Evolutionary conservation across 306 rosid species (phyloP).

Genomic region (Coriaria nepalensis): DNA sequence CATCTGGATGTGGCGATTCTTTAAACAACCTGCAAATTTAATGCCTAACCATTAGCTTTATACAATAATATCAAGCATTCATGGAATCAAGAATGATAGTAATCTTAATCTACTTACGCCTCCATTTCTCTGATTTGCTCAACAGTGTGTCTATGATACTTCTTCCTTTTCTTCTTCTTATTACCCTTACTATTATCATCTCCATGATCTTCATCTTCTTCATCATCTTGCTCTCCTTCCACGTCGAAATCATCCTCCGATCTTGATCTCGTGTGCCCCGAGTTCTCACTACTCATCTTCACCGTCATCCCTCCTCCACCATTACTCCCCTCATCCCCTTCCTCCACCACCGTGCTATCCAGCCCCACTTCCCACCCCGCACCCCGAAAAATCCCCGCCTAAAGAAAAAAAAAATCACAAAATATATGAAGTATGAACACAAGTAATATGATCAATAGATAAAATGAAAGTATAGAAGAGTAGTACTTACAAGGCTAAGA

Average conservation of each 20-base stretch:
- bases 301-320: constrained; percentile 35
- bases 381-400: constrained; percentile 92
- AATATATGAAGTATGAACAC: no score
- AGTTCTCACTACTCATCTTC: constrained; percentile 85
- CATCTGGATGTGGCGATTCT: constrained; percentile 97
- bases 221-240: constrained; percentile 47
- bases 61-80: no score
- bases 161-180: constrained; percentile 74
- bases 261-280: constrained; percentile 66
- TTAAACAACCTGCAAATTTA: constrained; percentile 84
- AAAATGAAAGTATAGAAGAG: no score
- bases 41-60: no score
- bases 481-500: no score
- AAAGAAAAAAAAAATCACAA: not conserved
- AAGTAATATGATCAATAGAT: no score
- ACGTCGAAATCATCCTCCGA: constrained; percentile 77
- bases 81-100: no score
- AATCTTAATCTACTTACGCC: no score
- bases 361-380: constrained; percentile 23
- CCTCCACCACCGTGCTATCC: constrained; percentile 59
- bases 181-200: no score
- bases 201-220: constrained; percentile 26
- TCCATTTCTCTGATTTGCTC: constrained; percentile 96
- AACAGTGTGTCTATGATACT: constrained; percentile 84
- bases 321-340: constrained; percentile 70